Evolutionary conservation across 768 basidiomycete genomes (phyloP).

Genomic region (Pilatotrama ljubarskyi): DNA sequence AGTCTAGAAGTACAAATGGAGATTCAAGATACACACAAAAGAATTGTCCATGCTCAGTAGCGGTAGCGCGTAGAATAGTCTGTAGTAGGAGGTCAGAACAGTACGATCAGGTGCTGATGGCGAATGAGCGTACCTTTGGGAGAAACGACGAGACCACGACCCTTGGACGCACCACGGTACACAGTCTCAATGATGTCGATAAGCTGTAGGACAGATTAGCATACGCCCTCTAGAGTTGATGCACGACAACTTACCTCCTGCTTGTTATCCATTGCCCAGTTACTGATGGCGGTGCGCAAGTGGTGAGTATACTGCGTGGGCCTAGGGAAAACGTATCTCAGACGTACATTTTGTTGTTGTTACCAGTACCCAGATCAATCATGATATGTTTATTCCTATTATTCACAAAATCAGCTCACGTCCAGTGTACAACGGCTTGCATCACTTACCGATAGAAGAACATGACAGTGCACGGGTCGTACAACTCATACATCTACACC

Average conservation of each 20-base stretch:
- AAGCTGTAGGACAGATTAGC: conserved; percentile 48
- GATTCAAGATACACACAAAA: neutral
- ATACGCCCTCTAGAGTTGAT: neutral
- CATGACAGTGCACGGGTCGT: conserved; percentile 97
- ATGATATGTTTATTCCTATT: conserved; percentile 97
- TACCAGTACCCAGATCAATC: conserved; percentile 99
- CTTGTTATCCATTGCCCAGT: conserved; percentile 99
- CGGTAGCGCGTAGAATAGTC: conserved; percentile 84
- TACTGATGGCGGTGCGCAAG: conserved; percentile 49
- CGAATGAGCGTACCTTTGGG: conserved; percentile 71
- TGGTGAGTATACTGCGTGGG: neutral
- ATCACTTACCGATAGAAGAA: conserved; percentile 86
- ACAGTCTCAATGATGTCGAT: conserved; percentile 99
- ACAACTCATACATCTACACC: conserved; percentile 93
- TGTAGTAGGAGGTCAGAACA: conserved; percentile 30
- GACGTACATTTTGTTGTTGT: conserved; percentile 97
- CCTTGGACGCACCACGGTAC: conserved; percentile 96
- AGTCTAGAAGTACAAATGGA: conserved; percentile 15
- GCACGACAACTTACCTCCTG: conserved; percentile 69
- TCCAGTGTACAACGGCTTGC: neutral
- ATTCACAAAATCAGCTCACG: conserved; percentile 9
- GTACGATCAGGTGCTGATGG: neutral
- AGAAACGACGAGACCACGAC: conserved; percentile 95
- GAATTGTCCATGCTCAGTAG: conserved; percentile 43
- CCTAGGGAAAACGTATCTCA: neutral